phyloP scores from a whole-genome alignment of 2,329 filamentous ascomycete genomes.

The Beauveria scarabaeidicola region DNA sequence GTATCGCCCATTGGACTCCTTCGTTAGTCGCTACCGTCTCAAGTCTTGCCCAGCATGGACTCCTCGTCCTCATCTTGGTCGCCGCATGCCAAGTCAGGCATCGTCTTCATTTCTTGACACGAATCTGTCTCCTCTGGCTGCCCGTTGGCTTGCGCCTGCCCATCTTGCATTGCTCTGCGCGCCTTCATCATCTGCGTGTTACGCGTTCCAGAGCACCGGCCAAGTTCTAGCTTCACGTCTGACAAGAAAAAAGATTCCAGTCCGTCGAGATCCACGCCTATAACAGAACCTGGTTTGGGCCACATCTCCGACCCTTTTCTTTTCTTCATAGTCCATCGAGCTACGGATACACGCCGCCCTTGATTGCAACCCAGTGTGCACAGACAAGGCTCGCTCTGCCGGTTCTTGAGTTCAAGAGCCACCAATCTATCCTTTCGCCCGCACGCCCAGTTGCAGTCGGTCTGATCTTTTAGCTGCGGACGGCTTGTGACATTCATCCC shows the following conservation, averaged over 20 bases:
- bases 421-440: slow-evolving; percentile 4
- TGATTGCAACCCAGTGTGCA: background rate
- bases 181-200: background rate
- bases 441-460: background rate
- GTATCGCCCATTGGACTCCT: slow-evolving; percentile 1
- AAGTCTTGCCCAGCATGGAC: slow-evolving; percentile 4
- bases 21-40: slow-evolving; percentile 2
- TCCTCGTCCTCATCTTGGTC: background rate
- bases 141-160: slow-evolving; percentile 5
- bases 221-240: background rate
- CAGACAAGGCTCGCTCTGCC: slow-evolving; percentile 3
- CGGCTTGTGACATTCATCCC: slow-evolving; percentile 11
- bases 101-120: slow-evolving; percentile 8
- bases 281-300: background rate
- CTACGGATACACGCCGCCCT: background rate
- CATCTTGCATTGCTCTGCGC: background rate
- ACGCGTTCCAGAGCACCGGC: background rate
- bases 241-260: background rate
- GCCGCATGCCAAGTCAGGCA: background rate
- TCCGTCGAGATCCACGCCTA: slow-evolving; percentile 1
- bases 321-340: background rate
- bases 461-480: slow-evolving; percentile 7
- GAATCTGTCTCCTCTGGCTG: background rate
- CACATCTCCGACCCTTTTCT: slow-evolving; percentile 3
- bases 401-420: background rate